Evolutionary conservation across 345 rosid genomes (phyloP), one percentile per base, ranked within the genome.

Genomic region (Rhodamnia rubescens): DNA sequence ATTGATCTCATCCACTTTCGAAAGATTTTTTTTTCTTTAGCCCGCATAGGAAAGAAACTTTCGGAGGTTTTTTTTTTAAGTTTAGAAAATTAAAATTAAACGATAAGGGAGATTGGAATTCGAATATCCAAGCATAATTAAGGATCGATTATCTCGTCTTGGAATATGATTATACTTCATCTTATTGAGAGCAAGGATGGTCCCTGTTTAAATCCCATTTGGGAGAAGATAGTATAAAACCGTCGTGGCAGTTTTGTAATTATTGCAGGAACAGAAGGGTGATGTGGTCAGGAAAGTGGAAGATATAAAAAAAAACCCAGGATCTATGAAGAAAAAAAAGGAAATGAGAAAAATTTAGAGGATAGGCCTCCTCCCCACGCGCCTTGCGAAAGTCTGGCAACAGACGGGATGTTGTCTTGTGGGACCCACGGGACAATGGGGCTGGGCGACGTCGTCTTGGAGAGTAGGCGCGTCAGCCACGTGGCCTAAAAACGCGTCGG

Each of bases 1-100:
- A 3, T n/a, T 14, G 40, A 53, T 20, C 21, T 18, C 36, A n/a
- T 59, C 20, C 7, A 13, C 2, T 3, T 13, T 27, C 0, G 0
- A 59, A 58, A 59, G 36, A 0, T 27, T 3, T 29, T 0, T n/a
- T 12, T 51, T 51, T 4, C 47, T 1, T 8, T 29, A 61, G 29
- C 15, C 29, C 1, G 6, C 1, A 0, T 1, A 15, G 2, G 2
- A 1, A 29, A 7, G 4, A 29, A 59, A 64, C 11, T 64, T 32
- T 64, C 10, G 16, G 8, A 32, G 12, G 24, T 32, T 69, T 32
- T 0, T 8, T 8, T 2, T 8, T n/a, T n/a, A n/a, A 32, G 3
- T 18, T 36, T 18, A 69, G 7, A 69, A 64, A 64, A 32, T 36
- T 1, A 32, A 8, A 69, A 6, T 6, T 53, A 18, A 53, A 8